Evolutionary conservation across 1,139 yeast species (phyloP).

Genomic region (Geotrichum citri-aurantii): DNA sequence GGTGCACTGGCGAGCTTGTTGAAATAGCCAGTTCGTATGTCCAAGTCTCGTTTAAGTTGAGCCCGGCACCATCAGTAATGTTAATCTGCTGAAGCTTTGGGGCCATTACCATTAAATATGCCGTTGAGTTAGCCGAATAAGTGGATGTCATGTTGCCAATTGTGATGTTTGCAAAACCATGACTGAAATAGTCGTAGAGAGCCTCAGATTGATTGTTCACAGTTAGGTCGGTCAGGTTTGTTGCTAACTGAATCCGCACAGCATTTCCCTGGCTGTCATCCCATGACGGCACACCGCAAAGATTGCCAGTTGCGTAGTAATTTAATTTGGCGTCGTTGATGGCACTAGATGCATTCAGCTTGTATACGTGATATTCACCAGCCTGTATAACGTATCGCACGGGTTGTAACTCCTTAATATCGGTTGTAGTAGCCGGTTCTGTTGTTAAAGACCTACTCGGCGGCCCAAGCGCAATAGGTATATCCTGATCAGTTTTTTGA

Average conservation of each 20-base stretch:
- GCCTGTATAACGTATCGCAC: constrained; percentile 27
- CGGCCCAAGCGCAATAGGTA: constrained; percentile 4
- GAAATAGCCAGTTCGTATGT: constrained; percentile 65
- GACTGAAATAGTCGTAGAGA: constrained; percentile 5
- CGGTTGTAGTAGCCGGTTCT: constrained; percentile 17
- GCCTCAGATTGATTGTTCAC: not conserved
- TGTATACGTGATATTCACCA: constrained; percentile 29
- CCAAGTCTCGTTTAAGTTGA: constrained; percentile 27
- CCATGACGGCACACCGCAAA: constrained; percentile 20
- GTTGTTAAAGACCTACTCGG: constrained; percentile 6
- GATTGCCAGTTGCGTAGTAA: constrained; percentile 16
- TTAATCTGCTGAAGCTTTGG: constrained; percentile 17
- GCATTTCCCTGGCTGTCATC: constrained; percentile 18
- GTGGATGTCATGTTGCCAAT: constrained; percentile 9
- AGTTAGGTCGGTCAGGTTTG: constrained; percentile 5
- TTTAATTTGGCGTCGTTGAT: constrained; percentile 17
- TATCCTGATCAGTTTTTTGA: not conserved
- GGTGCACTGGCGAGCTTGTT: constrained; percentile 57
- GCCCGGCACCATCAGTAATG: not conserved
- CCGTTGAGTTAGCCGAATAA: constrained; percentile 11
- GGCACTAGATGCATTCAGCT: constrained; percentile 16
- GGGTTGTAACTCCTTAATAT: constrained; percentile 22
- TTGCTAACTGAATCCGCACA: constrained; percentile 11
- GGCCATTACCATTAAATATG: constrained; percentile 23
- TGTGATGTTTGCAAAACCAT: constrained; percentile 30